A percentile compares a stretch with the other conserved stretches of the same genome.
These are phyloP conservation scores for Dovyalis caffra DNA, from an alignment of 345 rosid genomes.

Conservation along the genomic window DNA sequence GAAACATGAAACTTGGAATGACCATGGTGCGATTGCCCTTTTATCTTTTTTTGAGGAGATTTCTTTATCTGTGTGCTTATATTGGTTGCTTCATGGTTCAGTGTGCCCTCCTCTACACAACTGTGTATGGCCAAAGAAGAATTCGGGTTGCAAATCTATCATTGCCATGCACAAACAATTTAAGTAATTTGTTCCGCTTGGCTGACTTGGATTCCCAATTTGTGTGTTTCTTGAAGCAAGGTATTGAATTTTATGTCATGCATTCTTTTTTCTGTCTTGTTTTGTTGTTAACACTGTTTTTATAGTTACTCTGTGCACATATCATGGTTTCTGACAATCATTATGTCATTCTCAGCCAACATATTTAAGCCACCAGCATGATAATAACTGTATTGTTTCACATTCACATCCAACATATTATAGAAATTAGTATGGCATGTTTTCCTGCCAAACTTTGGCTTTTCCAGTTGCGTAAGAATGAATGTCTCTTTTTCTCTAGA, in stretches of 20 bases:
- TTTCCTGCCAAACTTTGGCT: not conserved
- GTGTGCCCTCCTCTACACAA: constrained; percentile 98
- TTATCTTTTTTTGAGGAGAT: not conserved
- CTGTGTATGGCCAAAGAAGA: constrained; percentile 91
- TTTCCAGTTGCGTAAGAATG: not conserved
- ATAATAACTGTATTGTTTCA: not conserved
- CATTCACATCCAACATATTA: not conserved
- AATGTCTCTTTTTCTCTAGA: not conserved
- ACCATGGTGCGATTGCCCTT: not conserved
- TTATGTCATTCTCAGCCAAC: not conserved
- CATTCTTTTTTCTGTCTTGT: not conserved
- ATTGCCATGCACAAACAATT: constrained; percentile 83
- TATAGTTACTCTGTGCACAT: not conserved
- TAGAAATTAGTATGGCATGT: not conserved
- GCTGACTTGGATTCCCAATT: constrained; percentile 97
- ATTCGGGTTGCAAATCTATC: constrained; percentile 88
- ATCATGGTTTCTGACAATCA: not conserved
- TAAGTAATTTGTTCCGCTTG: constrained; percentile 82
- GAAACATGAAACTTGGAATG: not conserved
- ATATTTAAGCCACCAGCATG: not conserved
- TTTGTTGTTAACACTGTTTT: not conserved
- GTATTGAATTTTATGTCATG: constrained; percentile 29
- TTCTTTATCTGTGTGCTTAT: not conserved
- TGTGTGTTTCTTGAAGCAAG: constrained; percentile 95
- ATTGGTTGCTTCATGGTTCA: constrained; percentile 34